Evolutionary conservation across 164 flowering plant genomes (phyloP).

Genomic region (Stephania japonica): DNA sequence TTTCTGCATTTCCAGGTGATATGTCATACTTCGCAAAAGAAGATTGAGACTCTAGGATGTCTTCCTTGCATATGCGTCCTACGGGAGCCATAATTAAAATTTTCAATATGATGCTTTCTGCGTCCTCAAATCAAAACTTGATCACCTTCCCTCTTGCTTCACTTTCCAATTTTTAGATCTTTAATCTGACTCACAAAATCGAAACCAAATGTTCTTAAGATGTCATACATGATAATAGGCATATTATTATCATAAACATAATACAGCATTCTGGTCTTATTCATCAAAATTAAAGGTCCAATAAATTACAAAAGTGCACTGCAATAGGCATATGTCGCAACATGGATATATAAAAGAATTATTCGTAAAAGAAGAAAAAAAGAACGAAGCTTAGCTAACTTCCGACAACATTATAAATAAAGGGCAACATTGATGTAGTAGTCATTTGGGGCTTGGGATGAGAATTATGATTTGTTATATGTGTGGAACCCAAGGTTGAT

Average conservation of each 20-base stretch:
- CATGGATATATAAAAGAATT: neutral
- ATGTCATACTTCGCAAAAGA: conserved; percentile 32
- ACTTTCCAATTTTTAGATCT: neutral
- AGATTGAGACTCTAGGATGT: conserved; percentile 39
- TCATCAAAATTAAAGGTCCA: neutral
- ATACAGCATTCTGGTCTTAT: neutral
- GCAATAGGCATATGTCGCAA: neutral
- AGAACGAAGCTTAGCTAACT: no score
- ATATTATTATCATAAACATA: neutral
- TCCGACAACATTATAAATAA: no score
- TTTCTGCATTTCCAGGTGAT: conserved; percentile 26
- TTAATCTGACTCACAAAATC: conserved; percentile 14
- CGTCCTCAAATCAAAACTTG: neutral
- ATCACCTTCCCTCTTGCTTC: neutral
- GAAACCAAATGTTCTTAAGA: neutral
- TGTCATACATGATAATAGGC: neutral
- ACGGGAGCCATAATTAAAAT: conserved; percentile 50
- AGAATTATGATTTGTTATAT: no score
- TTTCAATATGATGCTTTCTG: neutral
- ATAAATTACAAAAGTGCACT: neutral
- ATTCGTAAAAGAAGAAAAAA: no score
- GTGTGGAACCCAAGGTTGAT: no score
- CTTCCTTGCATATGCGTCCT: conserved; percentile 49
- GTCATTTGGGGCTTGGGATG: no score
- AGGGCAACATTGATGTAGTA: no score